A percentile compares a stretch with the other conserved stretches of the same genome.
Conservation (phyloP, 1,284 basidiomycete species). For the Tremellales sp. region DNA sequence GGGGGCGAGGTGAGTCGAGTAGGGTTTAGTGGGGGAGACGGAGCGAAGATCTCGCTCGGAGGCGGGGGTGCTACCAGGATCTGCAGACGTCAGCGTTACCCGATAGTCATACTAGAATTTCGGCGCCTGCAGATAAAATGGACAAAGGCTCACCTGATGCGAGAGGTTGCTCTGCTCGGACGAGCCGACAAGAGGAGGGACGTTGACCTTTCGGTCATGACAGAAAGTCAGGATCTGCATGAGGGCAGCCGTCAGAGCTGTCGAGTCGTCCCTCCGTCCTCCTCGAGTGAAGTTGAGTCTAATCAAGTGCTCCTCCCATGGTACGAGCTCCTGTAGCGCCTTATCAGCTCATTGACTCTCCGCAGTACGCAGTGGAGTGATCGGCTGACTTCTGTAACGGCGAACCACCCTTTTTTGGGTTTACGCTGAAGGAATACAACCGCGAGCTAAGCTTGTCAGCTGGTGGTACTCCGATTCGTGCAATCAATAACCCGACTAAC, state of each 20-base stretch:
- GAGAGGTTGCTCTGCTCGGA: constrained; percentile 33
- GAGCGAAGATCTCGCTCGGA: constrained; percentile 37
- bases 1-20: constrained; percentile 30
- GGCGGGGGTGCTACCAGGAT: constrained; percentile 41
- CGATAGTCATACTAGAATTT: not conserved
- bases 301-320: constrained; percentile 47
- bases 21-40: constrained; percentile 25
- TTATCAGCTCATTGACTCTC: not conserved
- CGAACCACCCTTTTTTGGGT: constrained; percentile 45
- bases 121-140: not conserved
- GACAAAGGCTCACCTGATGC: constrained; percentile 21
- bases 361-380: too few relatives aligned
- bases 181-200: constrained; percentile 30
- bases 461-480: not conserved
- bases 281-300: constrained; percentile 14
- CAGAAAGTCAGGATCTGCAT: constrained; percentile 38
- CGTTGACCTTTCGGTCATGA: constrained; percentile 30
- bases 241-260: constrained; percentile 24
- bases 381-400: constrained; percentile 39
- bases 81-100: constrained; percentile 10
- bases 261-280: not conserved
- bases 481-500: constrained; percentile 13
- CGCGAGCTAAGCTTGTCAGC: constrained; percentile 28
- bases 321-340: constrained; percentile 39
- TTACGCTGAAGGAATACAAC: constrained; percentile 42